Evolutionary conservation across 2,329 filamentous ascomycete genomes (phyloP), one percentile per base, ranked within the genome.

Genomic region (Colletotrichum sp.): DNA sequence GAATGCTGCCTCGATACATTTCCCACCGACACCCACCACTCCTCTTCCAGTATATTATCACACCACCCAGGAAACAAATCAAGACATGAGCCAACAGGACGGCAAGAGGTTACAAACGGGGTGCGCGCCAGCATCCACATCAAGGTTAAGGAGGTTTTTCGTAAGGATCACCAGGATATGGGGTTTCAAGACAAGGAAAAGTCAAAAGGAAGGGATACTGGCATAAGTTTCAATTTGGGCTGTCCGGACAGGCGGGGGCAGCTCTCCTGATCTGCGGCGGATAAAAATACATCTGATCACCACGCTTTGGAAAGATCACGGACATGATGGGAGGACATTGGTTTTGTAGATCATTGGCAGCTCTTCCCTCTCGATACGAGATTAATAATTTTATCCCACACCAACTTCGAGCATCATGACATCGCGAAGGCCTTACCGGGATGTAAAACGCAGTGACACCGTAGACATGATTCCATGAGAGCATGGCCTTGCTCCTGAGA

Each of bases 281-380:
- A 24, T 52, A 59, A 36, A 36, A 9, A 69, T 10, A 59, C 64
- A 68, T 69, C 32, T 59, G 70, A 32, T 69, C 57, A 55, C 71
- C 64, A 32, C 44, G 30, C 26, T 66, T 62, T 76, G 74, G 74
- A 73, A 76, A 69, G 64, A 59, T 72, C 69, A 60, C 24, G 60
- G 59, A 39, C 13, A 76, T 59, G 18, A 64, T 49, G 59, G 73
- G 65, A 68, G 64, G 70, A 60, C 18, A 52, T 76, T 65, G 64
- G 74, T 49, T 74, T 76, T 69, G 74, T 76, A 74, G 64, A 76
- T 69, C 59, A 73, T 59, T 74, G 59, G 21, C 36, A 64, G 70
- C 59, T 68, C 34, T 60, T 69, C 28, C 24, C 65, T 63, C 36
- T 62, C 52, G 36, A 24, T 39, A 60, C 21, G 74, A 69, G 65